Percentiles rank a stretch among this genome's conserved stretches.
Conservation (phyloP, 2,329 filamentous ascomycete genomes). For the Colletotrichum graminicola region DNA sequence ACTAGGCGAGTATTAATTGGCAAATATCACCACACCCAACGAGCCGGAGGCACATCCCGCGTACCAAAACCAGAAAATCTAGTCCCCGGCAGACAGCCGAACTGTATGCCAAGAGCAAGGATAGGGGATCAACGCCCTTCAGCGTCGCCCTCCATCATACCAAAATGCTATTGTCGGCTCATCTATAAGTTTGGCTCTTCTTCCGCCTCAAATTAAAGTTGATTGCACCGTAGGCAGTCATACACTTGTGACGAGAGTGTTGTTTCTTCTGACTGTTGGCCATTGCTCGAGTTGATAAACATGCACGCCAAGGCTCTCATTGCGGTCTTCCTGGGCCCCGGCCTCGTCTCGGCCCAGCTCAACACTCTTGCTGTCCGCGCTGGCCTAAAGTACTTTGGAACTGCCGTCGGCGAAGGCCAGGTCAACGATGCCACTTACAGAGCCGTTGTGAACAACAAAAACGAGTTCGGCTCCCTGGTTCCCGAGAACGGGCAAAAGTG, state of each 20-base stretch:
- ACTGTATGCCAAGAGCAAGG: not conserved
- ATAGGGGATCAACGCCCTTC: not conserved
- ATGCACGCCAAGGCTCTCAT: slow-evolving; percentile 42
- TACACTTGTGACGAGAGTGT: not conserved
- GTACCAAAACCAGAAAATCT: not conserved
- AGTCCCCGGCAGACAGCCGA: not conserved
- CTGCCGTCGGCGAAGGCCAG: slow-evolving; percentile 64
- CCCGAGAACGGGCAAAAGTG: slow-evolving; percentile 68
- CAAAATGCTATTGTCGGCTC: not conserved
- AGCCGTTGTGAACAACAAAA: slow-evolving; percentile 62
- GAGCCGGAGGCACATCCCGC: not conserved
- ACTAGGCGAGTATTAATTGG: not conserved
- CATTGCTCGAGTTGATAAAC: not conserved
- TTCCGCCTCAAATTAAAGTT: not conserved
- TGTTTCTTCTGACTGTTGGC: not conserved
- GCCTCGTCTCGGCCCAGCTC: slow-evolving; percentile 52
- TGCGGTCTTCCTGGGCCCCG: slow-evolving; percentile 32
- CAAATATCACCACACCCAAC: not conserved
- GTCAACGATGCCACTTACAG: slow-evolving; percentile 64
- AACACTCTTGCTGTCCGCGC: slow-evolving; percentile 63
- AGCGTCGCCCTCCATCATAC: not conserved
- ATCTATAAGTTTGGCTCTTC: not conserved
- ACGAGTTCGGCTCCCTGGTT: slow-evolving; percentile 72
- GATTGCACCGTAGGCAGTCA: not conserved
- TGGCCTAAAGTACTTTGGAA: slow-evolving; percentile 71